Evolutionary conservation across 78 protist genomes (phyloP).

Genomic region (Dictyostelium citrinum): DNA sequence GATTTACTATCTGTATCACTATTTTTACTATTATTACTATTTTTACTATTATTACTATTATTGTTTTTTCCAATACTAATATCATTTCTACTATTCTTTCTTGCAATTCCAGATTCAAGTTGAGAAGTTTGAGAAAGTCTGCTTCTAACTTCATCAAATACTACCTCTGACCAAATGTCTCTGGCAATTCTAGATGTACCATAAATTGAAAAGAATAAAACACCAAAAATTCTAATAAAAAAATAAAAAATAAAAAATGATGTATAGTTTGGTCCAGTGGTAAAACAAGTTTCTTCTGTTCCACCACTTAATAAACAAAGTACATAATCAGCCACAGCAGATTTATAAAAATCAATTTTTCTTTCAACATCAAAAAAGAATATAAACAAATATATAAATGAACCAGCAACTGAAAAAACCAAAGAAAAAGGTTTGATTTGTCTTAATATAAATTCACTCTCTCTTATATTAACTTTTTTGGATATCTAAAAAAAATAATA

Average conservation of each 20-base stretch:
- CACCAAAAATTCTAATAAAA: neutral
- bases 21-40: neutral
- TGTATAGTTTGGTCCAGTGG: neutral
- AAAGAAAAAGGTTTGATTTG: conserved; percentile 38
- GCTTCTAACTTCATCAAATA: neutral
- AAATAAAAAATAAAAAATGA: neutral
- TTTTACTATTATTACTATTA: neutral
- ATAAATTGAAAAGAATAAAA: neutral
- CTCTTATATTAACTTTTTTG: neutral
- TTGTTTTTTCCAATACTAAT: neutral
- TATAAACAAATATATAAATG: neutral
- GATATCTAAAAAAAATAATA: neutral
- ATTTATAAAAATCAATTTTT: neutral
- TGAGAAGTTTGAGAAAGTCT: neutral
- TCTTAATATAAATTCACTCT: neutral
- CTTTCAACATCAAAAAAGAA: neutral
- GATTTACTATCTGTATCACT: neutral
- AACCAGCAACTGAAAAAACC: conserved; percentile 3
- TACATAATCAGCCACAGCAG: neutral
- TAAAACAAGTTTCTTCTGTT: neutral
- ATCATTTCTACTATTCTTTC: neutral
- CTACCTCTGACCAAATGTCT: neutral
- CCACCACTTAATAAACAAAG: neutral
- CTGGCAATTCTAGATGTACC: neutral
- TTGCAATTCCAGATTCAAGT: neutral